Evolutionary conservation across 164 flowering plant genomes (phyloP), one percentile per base, ranked within the genome.

Genomic region (Kingdonia uniflora): DNA sequence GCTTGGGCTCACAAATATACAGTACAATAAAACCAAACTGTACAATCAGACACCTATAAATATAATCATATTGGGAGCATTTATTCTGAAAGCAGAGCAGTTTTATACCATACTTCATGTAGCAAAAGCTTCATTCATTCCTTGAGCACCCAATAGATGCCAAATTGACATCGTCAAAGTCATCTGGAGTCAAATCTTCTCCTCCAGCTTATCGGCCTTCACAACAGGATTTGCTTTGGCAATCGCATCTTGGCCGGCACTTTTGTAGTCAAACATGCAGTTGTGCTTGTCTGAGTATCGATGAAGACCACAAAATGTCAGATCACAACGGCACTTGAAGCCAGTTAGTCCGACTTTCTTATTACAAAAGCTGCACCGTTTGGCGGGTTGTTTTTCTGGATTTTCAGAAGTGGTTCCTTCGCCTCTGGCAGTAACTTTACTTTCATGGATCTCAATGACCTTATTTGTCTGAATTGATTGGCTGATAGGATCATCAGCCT

Each of bases 191-290:
- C 8, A 14, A 14, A 21, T 22, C 40, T 5, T 61, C 65, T 61
- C 49, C 29, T 61, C 65, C 37, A 61, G 25, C 59, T 61, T 61
- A 3, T 55, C 54, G 0, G 59, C 55, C 43, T 41, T 54, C 41
- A 61, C 59, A 33, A 61, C 49, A 5, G 65, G 65, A 33, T 62
- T 62, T 3, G 60, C 60, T 15, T 55, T 62, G 0, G 65, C 60
- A 23, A 62, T 55, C 8, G 54, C 60, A 13, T 62, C 60, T 42
- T 37, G 60, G 11, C 51, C 65, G 13, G 55, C 51, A 23, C 42
- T n/a, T 40, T 56, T 62, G 60, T 48, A 62, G 38, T 62, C 59
- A 14, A 56, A 62, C 37, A 22, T 0, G 49, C 65, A 62, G 50
- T 40, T 42, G 17, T 61, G 65, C 49, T 61, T 39, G 24, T 61